Conservation (phyloP, 345 rosid genomes). For the Eucalyptus marginata region DNA sequence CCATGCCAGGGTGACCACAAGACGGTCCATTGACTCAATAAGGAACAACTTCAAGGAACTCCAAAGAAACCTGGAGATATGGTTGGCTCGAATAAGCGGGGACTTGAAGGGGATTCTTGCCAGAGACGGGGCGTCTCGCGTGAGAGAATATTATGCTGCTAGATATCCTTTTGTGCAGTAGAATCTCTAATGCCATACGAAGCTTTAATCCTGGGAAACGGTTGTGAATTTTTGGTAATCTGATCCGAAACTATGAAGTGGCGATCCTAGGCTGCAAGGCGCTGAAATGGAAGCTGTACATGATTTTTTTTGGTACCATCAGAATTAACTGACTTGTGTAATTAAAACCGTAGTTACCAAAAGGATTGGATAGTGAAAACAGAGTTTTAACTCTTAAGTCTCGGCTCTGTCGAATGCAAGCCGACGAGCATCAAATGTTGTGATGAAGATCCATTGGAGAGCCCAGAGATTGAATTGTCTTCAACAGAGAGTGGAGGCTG, state of each 20-base stretch:
- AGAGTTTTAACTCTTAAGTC: not conserved
- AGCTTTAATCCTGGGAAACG: not conserved
- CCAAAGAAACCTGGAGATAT: conserved; percentile 86
- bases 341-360: not conserved
- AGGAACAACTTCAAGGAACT: conserved; percentile 77
- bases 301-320: not conserved
- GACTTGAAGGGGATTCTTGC: conserved; percentile 87
- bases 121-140: conserved; percentile 53
- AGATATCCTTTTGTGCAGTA: conserved; percentile 72
- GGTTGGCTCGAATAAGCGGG: conserved; percentile 89
- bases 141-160: conserved; percentile 54
- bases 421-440: not conserved
- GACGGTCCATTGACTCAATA: conserved; percentile 49
- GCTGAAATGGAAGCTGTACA: not conserved
- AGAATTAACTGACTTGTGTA: not conserved
- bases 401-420: not conserved
- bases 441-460: not conserved
- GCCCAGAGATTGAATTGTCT: not conserved
- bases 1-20: conserved; percentile 30
- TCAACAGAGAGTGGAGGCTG: not conserved
- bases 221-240: not conserved
- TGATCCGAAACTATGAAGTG: not conserved
- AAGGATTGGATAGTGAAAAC: not conserved
- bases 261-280: not conserved
- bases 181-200: not conserved